Evolutionary conservation across 2,329 filamentous ascomycete genomes (phyloP), one percentile per base, ranked within the genome.

Genomic region (Fusarium buharicum): DNA sequence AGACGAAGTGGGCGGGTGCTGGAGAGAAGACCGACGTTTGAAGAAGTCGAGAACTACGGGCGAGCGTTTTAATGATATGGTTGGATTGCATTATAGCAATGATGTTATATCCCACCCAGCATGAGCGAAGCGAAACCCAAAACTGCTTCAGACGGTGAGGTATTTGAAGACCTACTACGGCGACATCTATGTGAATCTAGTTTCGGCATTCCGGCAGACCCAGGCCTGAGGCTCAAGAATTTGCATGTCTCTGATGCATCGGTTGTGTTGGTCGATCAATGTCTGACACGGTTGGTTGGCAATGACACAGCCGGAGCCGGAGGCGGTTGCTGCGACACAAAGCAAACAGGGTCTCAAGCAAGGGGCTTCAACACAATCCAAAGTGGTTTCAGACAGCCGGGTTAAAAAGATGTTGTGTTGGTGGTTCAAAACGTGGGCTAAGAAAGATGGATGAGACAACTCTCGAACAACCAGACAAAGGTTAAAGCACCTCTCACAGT

Each of bases 1-100:
- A 99, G 81, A 88, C 75, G 22, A 74, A 69, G 46, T 74, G 72
- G 71, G 71, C 71, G 50, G 61, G 59, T 41, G 46, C 58, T 22
- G 59, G 71, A 39, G 64, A 61, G 48, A 60, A 60, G 51, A 43
- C 34, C 37, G 55, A 48, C 18, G 36, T n/a, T 38, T 70, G 37
- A 69, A 33, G 37, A 55, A 47, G 39, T 43, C 18, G 39, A 52
- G 31, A 48, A 18, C 27, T 56, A 38, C 49, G 24, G 30, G 38
- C 33, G 44, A 44, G 30, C 39, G 47, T 37, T 44, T 22, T 20
- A 11, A 17, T 20, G 62, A 8, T 24, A 24, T 24, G 22, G 4
- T 24, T 24, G 22, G 22, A 24, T 62, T 28, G 56, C 56, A 57
- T 59, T 49, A 30, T 36, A 47, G 39, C 34, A 30, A 27, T 31